Base-by-base conservation (phyloP, 1,139 yeast genomes). In the Geotrichum klebahnii region DNA sequence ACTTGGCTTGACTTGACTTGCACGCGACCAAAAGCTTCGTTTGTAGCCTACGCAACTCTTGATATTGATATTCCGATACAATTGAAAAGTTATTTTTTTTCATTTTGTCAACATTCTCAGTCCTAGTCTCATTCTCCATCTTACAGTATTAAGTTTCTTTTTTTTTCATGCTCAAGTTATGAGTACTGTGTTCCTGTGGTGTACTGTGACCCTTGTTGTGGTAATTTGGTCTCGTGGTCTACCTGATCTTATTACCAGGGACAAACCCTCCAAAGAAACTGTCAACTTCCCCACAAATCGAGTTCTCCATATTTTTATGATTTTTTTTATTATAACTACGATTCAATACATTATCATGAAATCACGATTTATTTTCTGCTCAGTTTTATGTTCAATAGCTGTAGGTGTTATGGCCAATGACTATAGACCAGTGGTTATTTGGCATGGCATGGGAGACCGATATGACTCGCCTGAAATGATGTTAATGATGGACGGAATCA, bases 361-460 rank as follows among this genome's bases (percentile, higher is more conserved):
- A 32, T n/a, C n/a, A n/a, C 35, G 6, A 8, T 9, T 5, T 9
- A 9, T 8, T 32, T 5, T 34, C 9, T 34, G 8, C 38, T 14
- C 23, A 6, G 14, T 9, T 14, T 9, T 6, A 12, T 19, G 23
- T 10, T 8, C n/a, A 3, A 10, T 19, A 10, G 5, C 31, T n/a
- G 16, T 19, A 23, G 26, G 16, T 20, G 16, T 26, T 22, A 4
- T 16, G 10, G 32, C 26, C 5, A 12, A 23, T 9, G 12, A 17
- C 5, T n/a, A 24, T 34, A 40, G 62, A 14, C 89, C 90, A 0
- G 75, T 85, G 2, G 87, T 86, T 2, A 61, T 86, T 38, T 86
- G 95, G 95, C 95, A 86, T 60, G 95, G 95, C 0, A 73, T 86
- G 60, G 94, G 95, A 0, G 95, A 86, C 63, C 73, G 78, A 17